These are phyloP conservation scores for Xylariaceae sp. DNA, from an alignment of 2,329 filamentous ascomycete species.

Conservation along the genomic window DNA sequence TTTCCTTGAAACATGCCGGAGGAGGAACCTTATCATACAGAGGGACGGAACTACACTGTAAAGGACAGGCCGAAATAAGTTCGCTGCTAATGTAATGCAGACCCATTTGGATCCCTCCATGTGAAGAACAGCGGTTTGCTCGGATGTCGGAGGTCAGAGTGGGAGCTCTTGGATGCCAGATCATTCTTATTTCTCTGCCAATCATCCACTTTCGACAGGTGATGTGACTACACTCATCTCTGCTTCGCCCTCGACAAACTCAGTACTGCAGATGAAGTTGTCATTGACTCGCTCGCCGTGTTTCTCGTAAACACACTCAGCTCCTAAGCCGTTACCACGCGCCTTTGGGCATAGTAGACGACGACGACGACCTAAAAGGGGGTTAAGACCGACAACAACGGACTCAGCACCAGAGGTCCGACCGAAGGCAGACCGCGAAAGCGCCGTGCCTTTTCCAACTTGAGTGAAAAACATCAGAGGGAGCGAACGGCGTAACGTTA, in stretches of 20 bases:
- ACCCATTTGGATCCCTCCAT: not conserved
- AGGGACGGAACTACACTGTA: not conserved
- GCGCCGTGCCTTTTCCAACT: too few species aligned
- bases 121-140: not conserved
- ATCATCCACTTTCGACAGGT: not conserved
- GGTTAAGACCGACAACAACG: not conserved
- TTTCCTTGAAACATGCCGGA: constrained; percentile 6
- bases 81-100: constrained; percentile 7
- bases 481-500: too few species aligned
- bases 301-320: not conserved
- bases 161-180: not conserved
- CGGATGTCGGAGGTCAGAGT: not conserved
- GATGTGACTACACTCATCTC: not conserved
- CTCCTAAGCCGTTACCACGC: not conserved
- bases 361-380: not conserved
- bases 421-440: too few species aligned
- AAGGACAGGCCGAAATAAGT: not conserved
- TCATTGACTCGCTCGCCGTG: not conserved
- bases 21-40: constrained; percentile 9
- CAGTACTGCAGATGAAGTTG: not conserved
- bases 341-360: not conserved
- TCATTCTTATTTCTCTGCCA: not conserved
- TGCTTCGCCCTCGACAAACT: not conserved
- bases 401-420: not conserved
- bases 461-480: too few species aligned